Percentiles rank a stretch among this genome's conserved stretches.
Conservation (phyloP, 2,329 filamentous ascomycete species). For the Aspergillus caelatus region DNA sequence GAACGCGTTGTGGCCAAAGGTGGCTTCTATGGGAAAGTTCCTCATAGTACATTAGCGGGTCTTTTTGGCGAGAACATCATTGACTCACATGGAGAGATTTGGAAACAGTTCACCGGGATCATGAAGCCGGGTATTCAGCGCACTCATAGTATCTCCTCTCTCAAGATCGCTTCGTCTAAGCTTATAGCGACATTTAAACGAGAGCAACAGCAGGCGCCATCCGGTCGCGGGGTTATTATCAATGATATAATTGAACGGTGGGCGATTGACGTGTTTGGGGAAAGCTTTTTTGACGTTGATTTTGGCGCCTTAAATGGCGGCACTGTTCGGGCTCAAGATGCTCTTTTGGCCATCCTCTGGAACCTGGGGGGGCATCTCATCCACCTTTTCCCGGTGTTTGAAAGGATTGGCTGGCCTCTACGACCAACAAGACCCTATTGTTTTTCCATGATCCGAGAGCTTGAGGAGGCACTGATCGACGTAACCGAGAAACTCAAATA, state of each 20-base stretch:
- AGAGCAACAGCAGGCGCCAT: neutral
- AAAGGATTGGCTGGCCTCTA: neutral
- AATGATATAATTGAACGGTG: neutral
- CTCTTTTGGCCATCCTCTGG: neutral
- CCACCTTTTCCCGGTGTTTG: neutral
- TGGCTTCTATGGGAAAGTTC: conserved; percentile 48
- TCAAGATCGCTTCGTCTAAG: neutral
- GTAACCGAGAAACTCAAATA: neutral
- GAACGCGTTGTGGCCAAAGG: conserved; percentile 35
- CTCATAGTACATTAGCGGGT: conserved; percentile 40
- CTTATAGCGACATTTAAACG: neutral
- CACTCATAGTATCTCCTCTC: neutral
- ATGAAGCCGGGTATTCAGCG: neutral
- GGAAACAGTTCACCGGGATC: neutral
- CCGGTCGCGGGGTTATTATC: neutral
- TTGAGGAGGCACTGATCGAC: neutral
- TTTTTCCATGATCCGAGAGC: neutral
- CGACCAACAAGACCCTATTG: neutral
- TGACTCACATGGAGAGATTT: conserved; percentile 11
- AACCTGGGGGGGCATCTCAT: neutral
- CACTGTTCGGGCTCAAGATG: neutral
- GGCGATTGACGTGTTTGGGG: neutral
- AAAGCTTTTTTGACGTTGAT: neutral
- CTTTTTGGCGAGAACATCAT: conserved; percentile 30
- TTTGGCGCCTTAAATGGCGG: neutral